phyloP scores from a whole-genome alignment of 192 early-diverging fungal species.

The Coemansia sp. region DNA sequence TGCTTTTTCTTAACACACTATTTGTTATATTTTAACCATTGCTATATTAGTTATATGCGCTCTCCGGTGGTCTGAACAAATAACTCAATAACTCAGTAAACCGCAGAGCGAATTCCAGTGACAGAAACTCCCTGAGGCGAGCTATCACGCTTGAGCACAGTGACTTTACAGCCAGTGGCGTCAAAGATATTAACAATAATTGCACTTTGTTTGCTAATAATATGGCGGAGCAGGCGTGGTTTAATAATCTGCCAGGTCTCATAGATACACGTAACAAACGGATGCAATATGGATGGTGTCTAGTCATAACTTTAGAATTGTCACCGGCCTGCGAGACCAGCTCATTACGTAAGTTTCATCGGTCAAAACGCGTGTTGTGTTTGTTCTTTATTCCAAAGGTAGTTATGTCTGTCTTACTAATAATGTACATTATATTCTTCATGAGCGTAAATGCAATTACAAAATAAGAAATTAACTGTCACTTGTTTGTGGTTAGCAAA shows the following conservation, averaged over 20 bases:
- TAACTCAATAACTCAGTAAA: constrained; percentile 31
- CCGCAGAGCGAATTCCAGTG: constrained; percentile 23
- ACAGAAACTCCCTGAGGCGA: constrained; percentile 23
- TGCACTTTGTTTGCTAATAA: constrained; percentile 73
- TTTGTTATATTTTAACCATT: neutral
- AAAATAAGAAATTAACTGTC: too few relatives aligned
- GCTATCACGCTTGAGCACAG: constrained; percentile 56
- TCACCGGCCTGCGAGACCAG: constrained; percentile 61
- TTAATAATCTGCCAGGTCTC: constrained; percentile 51
- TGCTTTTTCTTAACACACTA: too few relatives aligned
- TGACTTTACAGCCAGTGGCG: constrained; percentile 62
- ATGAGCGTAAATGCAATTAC: too few relatives aligned
- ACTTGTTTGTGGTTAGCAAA: too few relatives aligned
- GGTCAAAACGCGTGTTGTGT: constrained; percentile 74
- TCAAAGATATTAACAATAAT: constrained; percentile 70
- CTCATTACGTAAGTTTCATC: constrained; percentile 43
- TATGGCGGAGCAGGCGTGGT: constrained; percentile 58
- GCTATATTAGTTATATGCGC: constrained; percentile 10
- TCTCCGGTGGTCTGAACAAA: constrained; percentile 35
- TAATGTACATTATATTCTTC: constrained; percentile 50
- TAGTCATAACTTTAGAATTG: constrained; percentile 53
- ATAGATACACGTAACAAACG: constrained; percentile 58
- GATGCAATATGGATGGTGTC: constrained; percentile 56
- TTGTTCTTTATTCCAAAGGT: constrained; percentile 74
- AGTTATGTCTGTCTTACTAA: constrained; percentile 70